phyloP scores from a whole-genome alignment of 2,329 filamentous ascomycete species.

The Diplodia mutila region DNA sequence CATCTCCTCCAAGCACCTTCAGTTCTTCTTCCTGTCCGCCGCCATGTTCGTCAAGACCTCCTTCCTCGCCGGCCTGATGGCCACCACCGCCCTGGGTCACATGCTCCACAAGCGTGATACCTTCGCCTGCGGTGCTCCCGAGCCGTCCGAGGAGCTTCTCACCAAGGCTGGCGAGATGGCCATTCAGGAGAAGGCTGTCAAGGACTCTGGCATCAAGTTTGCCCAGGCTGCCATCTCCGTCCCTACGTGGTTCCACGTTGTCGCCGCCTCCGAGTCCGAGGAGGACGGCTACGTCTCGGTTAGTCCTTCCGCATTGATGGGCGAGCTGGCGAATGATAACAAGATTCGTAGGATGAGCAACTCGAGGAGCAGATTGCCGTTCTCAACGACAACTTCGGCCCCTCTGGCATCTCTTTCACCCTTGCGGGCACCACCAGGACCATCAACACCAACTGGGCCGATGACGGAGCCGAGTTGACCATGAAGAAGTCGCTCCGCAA shows the following conservation, averaged over 20 bases:
- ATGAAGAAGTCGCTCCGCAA: constrained; percentile 31
- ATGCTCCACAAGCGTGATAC: constrained; percentile 9
- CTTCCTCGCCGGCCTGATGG: constrained; percentile 5
- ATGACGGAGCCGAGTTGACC: constrained; percentile 24
- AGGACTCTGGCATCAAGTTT: constrained; percentile 18
- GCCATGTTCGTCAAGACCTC: constrained; percentile 13
- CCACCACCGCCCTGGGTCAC: constrained; percentile 5
- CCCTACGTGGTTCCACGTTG: constrained; percentile 42
- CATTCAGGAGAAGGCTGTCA: constrained; percentile 26
- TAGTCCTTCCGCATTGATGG: neutral
- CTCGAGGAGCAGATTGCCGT: constrained; percentile 28
- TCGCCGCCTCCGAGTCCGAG: constrained; percentile 32
- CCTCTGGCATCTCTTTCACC: constrained; percentile 28
- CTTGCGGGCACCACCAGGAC: constrained; percentile 24
- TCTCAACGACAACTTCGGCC: constrained; percentile 28
- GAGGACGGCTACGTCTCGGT: constrained; percentile 28
- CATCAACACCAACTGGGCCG: constrained; percentile 29
- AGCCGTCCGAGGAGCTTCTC: constrained; percentile 29
- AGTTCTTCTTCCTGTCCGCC: neutral
- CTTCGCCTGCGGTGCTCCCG: constrained; percentile 29
- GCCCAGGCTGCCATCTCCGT: constrained; percentile 33
- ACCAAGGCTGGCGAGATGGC: constrained; percentile 29
- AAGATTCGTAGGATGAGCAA: neutral
- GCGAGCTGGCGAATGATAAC: neutral
- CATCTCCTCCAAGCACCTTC: neutral